These are phyloP conservation scores for Alternaria burnsii DNA, from an alignment of 2,329 filamentous ascomycete genomes.

Conservation along the genomic window DNA sequence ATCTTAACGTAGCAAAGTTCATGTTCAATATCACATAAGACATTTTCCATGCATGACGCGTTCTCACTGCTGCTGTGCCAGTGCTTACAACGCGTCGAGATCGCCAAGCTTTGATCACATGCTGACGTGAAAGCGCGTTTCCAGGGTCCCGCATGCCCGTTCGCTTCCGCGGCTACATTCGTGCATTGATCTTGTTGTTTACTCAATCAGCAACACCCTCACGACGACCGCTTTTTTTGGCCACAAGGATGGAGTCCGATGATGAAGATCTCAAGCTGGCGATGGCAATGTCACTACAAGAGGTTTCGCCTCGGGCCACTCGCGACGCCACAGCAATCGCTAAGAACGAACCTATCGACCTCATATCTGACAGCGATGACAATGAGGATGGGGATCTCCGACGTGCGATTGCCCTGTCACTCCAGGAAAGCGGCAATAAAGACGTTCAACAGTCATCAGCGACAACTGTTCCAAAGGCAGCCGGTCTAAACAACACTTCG, in stretches of 20 bases:
- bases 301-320: conserved; percentile 19
- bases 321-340: neutral
- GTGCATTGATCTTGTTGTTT: neutral
- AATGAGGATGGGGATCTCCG: conserved; percentile 36
- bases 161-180: neutral
- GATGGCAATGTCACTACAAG: conserved; percentile 40
- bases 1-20: neutral
- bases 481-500: neutral
- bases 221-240: conserved; percentile 4
- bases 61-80: neutral
- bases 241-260: conserved; percentile 36
- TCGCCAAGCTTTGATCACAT: conserved; percentile 25
- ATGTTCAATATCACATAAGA: neutral
- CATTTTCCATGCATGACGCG: neutral
- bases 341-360: conserved; percentile 22
- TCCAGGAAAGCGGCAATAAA: conserved; percentile 19
- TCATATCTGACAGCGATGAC: conserved; percentile 27
- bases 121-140: conserved; percentile 31
- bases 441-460: neutral
- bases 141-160: neutral
- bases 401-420: conserved; percentile 41
- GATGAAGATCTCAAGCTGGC: conserved; percentile 42
- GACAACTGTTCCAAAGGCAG: neutral
- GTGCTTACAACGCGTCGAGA: neutral
- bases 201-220: neutral